phyloP scores from a whole-genome alignment of 1,284 basidiomycete genomes.

The Anthracocystis setariae region DNA sequence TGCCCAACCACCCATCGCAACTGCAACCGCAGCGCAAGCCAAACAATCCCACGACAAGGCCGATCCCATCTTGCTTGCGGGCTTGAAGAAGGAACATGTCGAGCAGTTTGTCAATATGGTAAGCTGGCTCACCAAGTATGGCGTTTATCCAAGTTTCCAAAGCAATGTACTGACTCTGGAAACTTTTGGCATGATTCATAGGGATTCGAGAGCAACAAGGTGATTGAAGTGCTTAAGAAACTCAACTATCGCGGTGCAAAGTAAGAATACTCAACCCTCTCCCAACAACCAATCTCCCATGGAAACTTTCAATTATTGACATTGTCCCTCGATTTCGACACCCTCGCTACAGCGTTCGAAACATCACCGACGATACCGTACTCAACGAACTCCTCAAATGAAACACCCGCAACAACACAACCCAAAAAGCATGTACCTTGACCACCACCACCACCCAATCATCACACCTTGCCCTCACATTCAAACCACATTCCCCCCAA shows the following conservation, averaged over 20 bases:
- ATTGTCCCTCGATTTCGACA: background rate
- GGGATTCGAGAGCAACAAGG: constrained; percentile 78
- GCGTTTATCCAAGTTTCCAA: background rate
- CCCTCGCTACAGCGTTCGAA: constrained; percentile 41
- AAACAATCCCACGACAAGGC: constrained; percentile 38
- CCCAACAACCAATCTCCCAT: too few species aligned
- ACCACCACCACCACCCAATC: constrained; percentile 1
- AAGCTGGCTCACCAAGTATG: constrained; percentile 3
- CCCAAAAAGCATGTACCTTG: constrained; percentile 19
- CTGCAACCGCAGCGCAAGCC: constrained; percentile 49
- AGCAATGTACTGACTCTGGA: too few species aligned
- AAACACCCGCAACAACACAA: constrained; percentile 2
- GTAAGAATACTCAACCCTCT: too few species aligned
- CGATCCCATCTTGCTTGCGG: constrained; percentile 69
- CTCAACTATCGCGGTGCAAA: constrained; percentile 89
- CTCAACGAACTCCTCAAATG: constrained; percentile 56
- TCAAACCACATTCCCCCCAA: too few species aligned
- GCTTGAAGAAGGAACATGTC: constrained; percentile 70
- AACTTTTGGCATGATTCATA: background rate
- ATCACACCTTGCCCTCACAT: background rate
- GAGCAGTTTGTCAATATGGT: constrained; percentile 69
- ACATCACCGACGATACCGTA: constrained; percentile 59
- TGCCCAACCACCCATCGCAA: constrained; percentile 41
- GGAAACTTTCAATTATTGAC: background rate
- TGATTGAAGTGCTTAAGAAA: constrained; percentile 86